Evolutionary conservation across 805 yeast genomes (phyloP), one percentile per base, ranked within the genome.

Genomic region (Cyberlindnera galapagoensis): DNA sequence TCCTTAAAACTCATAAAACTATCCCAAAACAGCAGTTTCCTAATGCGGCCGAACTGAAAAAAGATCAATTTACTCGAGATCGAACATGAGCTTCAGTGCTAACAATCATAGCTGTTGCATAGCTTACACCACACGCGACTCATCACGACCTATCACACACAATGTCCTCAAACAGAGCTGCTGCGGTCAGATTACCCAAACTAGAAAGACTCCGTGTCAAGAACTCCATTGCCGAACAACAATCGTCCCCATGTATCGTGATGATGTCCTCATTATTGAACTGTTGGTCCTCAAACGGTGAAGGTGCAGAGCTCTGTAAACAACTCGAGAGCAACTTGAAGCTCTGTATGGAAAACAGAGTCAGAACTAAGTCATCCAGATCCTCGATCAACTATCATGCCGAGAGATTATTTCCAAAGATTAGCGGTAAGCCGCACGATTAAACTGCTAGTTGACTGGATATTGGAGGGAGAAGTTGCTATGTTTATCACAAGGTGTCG

Each of bases 201-300:
- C 68, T 85, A 40, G 88, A 86, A 24, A 69, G 78, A 51, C 66
- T 85, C 32, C 72, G 76, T 55, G 81, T 80, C 37, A 78, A 79
- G 54, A 76, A 74, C 46, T 76, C 86, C 11, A 63, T 72, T 4
- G 62, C 70, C 19, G 66, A 69, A 31, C 64, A 60, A 40, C 74
- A 74, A 44, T 71, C 83, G 28, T 77, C 80, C 46, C 76, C 84
- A 36, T 87, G 96, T 57, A 57, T 76, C 39, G 86, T 84, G 35
- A 62, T 81, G 42, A 83, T 88, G 88, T 78, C 92, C 2, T 79
- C 84, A 29, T 67, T 88, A 56, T 65, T 88, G 46, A 84, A 82
- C 67, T 88, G 97, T 63, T 88, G 97, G 97, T 94, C 96, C 3
- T 83, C 96, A 16, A 83, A 85, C 60, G 90, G 94, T 30, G 94